phyloP scores from a whole-genome alignment of 176 grass and related monocot species.

The Zea mays region DNA sequence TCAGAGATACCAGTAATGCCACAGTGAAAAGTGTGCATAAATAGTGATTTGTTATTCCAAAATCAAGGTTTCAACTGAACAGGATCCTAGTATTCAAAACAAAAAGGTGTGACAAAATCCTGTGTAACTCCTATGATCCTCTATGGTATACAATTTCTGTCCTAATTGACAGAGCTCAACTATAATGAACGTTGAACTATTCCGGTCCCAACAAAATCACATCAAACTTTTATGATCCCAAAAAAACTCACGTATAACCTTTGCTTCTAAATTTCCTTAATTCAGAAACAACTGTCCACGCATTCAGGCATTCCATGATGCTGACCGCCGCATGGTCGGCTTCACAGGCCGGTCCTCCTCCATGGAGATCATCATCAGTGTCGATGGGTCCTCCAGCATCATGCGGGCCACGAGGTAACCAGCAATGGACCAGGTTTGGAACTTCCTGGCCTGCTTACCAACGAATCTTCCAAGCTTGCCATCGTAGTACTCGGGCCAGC shows the following conservation, averaged over 20 bases:
- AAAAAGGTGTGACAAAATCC: slow-evolving; percentile 18
- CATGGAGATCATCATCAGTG: slow-evolving; percentile 83
- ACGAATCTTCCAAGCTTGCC: slow-evolving; percentile 79
- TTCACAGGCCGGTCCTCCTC: slow-evolving; percentile 85
- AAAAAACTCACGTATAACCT: neutral
- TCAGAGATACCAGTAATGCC: neutral
- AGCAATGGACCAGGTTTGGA: slow-evolving; percentile 91
- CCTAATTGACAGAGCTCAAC: slow-evolving; percentile 32
- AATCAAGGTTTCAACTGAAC: slow-evolving; percentile 10
- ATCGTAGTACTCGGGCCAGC: slow-evolving; percentile 93
- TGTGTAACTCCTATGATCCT: slow-evolving; percentile 12
- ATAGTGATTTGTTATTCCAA: slow-evolving; percentile 26
- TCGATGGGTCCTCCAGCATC: slow-evolving; percentile 91
- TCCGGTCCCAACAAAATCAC: neutral
- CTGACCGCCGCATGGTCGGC: slow-evolving; percentile 62
- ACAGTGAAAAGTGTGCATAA: neutral
- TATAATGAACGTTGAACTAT: slow-evolving; percentile 12
- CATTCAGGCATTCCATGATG: slow-evolving; percentile 74
- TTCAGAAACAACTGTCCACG: neutral
- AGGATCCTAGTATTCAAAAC: slow-evolving; percentile 16
- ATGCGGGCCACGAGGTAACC: slow-evolving; percentile 90
- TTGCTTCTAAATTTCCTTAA: neutral
- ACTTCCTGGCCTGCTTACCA: slow-evolving; percentile 87
- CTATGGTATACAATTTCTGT: slow-evolving; percentile 43
- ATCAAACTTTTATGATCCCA: neutral